A percentile compares a stretch with the other conserved stretches of the same genome.
These are phyloP conservation scores for Zygoascus sp. DNA, from an alignment of 1,139 yeast species.

Conservation along the genomic window DNA sequence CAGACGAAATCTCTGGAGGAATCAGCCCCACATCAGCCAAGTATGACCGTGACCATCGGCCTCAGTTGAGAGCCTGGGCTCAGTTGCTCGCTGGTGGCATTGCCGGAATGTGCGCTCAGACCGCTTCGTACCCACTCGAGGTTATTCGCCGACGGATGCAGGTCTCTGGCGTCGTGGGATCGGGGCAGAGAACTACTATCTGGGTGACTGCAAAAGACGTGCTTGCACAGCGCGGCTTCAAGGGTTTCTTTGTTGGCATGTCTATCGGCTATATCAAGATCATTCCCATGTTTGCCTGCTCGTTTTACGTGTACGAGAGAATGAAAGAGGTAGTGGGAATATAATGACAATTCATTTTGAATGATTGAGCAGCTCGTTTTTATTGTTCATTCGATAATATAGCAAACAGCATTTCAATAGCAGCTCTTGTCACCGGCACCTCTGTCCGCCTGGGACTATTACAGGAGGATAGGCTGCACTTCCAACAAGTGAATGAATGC, in stretches of 20 bases:
- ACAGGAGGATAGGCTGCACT: no score
- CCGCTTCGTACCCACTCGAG: constrained; percentile 96
- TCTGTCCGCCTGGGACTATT: no score
- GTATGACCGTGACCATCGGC: constrained; percentile 40
- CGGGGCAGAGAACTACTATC: constrained; percentile 34
- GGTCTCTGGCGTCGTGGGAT: constrained; percentile 70
- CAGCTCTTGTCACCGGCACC: no score
- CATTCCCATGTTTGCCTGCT: constrained; percentile 95
- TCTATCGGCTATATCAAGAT: constrained; percentile 94
- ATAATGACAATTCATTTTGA: constrained; percentile 22
- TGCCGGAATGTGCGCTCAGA: constrained; percentile 92
- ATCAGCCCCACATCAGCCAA: constrained; percentile 8
- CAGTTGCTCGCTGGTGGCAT: constrained; percentile 91
- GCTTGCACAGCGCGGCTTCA: constrained; percentile 54
- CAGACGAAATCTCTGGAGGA: constrained; percentile 16
- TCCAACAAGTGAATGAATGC: no score
- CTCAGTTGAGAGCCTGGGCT: constrained; percentile 78
- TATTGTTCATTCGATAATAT: no score
- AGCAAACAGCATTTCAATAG: neutral
- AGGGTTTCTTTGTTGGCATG: constrained; percentile 89
- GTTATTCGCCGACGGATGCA: constrained; percentile 94
- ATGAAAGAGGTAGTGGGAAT: constrained; percentile 66
- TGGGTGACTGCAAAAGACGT: constrained; percentile 44
- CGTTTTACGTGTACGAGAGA: constrained; percentile 90
- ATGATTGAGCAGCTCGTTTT: neutral